Conservation (phyloP, 495 filamentous ascomycete genomes). For the Lepidopterella palustris region DNA sequence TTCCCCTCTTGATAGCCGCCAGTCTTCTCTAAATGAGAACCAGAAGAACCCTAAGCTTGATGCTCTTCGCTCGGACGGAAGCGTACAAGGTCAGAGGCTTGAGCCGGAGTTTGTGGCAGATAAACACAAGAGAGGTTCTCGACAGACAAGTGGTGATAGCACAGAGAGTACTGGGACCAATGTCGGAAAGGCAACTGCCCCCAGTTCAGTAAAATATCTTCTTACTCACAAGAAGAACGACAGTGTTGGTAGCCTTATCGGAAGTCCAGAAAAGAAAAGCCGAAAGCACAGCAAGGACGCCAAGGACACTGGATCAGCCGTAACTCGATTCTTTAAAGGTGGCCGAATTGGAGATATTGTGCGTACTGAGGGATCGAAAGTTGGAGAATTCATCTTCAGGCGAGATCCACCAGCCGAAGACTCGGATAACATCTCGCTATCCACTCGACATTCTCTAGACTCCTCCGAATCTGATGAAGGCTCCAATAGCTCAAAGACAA, state of each 20-base stretch:
- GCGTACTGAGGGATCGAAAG: conserved; percentile 28
- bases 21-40: conserved; percentile 19
- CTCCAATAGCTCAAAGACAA: background rate
- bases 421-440: conserved; percentile 7
- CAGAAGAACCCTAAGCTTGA: conserved; percentile 26
- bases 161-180: conserved; percentile 5
- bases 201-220: conserved; percentile 27
- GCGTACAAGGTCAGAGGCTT: conserved; percentile 19
- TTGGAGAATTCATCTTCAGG: conserved; percentile 32
- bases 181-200: conserved; percentile 15
- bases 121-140: conserved; percentile 18
- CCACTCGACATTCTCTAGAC: background rate
- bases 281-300: conserved; percentile 22
- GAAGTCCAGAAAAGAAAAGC: conserved; percentile 5
- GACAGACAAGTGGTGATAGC: conserved; percentile 12
- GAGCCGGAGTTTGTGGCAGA: conserved; percentile 28
- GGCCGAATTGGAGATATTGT: conserved; percentile 31
- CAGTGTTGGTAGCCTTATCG: conserved; percentile 19
- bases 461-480: conserved; percentile 23
- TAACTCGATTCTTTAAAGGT: conserved; percentile 36
- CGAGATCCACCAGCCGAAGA: conserved; percentile 25
- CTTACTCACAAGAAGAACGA: conserved; percentile 25
- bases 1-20: conserved; percentile 25
- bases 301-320: conserved; percentile 25
- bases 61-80: conserved; percentile 32